Percentiles rank a stretch among this genome's conserved stretches.
Conservation (phyloP, 2,329 filamentous ascomycete species). For the Aspergillus flavus region DNA sequence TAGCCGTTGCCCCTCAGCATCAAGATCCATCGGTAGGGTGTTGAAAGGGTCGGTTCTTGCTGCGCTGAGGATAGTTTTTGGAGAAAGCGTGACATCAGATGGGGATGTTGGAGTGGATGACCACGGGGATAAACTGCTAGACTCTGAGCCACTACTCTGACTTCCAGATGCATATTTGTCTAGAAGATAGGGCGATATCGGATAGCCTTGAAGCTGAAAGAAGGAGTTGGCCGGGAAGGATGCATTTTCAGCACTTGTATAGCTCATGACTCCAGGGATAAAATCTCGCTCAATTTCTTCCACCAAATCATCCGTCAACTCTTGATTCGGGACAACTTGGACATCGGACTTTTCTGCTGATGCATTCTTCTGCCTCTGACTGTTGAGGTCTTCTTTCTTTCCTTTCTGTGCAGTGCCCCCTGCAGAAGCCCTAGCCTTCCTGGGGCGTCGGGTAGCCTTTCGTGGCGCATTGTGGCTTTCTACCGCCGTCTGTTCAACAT, state of each 20-base stretch:
- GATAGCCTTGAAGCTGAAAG: background rate
- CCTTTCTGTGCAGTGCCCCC: background rate
- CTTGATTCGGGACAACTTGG: background rate
- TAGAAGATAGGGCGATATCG: constrained; percentile 2
- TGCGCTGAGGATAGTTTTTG: constrained; percentile 38
- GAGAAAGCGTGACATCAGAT: constrained; percentile 25
- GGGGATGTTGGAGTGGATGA: constrained; percentile 22
- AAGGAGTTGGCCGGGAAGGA: background rate
- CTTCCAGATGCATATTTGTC: constrained; percentile 8
- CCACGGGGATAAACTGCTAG: constrained; percentile 14
- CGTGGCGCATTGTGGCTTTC: constrained; percentile 1
- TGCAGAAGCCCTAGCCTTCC: background rate
- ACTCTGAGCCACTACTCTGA: constrained; percentile 17
- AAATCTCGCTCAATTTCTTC: constrained; percentile 7
- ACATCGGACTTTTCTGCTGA: background rate
- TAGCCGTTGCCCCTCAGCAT: constrained; percentile 33
- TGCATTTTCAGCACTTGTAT: background rate
- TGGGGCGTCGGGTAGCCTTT: constrained; percentile 17
- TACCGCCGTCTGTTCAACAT: constrained; percentile 11
- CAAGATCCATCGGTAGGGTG: constrained; percentile 35
- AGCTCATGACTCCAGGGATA: background rate
- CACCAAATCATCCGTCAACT: background rate
- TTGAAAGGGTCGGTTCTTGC: constrained; percentile 44
- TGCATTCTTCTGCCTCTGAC: background rate
- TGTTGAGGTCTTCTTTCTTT: background rate